Evolutionary conservation across 2,329 filamentous ascomycete species (phyloP).

Genomic region (Leptographium radiaticola): DNA sequence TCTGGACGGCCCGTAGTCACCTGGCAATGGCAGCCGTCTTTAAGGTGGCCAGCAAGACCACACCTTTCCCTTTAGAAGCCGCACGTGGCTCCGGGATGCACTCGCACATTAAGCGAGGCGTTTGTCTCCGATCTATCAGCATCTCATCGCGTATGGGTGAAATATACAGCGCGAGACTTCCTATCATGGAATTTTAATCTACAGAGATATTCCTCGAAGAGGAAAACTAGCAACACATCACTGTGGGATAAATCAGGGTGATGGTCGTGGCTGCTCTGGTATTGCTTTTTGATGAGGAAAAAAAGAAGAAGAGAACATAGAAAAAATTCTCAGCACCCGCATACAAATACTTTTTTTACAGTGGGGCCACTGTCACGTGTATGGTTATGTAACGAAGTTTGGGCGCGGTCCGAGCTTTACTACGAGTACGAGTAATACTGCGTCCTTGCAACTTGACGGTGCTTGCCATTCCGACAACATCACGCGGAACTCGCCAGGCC

Average conservation of each 20-base stretch:
- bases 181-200: conserved; percentile 49
- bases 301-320: conserved; percentile 20
- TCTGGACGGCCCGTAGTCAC: too few relatives aligned
- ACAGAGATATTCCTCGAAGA: conserved; percentile 26
- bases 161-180: conserved; percentile 42
- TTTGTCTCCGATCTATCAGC: conserved; percentile 49
- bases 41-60: too few relatives aligned
- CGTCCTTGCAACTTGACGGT: too few relatives aligned
- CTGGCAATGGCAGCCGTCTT: too few relatives aligned
- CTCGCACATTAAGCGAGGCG: too few relatives aligned
- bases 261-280: conserved; percentile 51
- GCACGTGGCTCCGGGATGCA: too few relatives aligned
- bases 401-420: too few relatives aligned
- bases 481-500: too few relatives aligned
- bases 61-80: too few relatives aligned
- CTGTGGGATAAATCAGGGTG: conserved; percentile 41
- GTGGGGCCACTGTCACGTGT: too few relatives aligned
- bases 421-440: too few relatives aligned
- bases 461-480: not conserved
- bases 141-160: conserved; percentile 36
- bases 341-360: not conserved
- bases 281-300: conserved; percentile 45
- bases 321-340: conserved; percentile 3
- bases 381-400: too few relatives aligned
- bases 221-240: conserved; percentile 45